A percentile compares a stretch with the other conserved stretches of the same genome.
phyloP scores from a whole-genome alignment of 1,139 yeast genomes.

The Blastobotrys aristatus region DNA sequence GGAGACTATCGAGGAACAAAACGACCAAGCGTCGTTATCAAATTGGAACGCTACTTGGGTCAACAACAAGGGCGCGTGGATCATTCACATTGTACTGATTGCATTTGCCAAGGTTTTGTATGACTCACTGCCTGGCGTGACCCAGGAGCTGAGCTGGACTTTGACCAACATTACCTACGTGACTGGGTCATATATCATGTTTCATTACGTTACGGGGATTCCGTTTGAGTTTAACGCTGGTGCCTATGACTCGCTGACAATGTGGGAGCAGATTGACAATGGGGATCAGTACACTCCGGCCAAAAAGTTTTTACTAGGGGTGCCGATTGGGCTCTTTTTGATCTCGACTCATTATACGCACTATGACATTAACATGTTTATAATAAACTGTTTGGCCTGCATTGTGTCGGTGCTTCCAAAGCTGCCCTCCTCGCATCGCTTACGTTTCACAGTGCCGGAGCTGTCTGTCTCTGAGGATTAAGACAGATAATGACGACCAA shows the following conservation, averaged over 20 bases:
- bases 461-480: slow-evolving; percentile 12
- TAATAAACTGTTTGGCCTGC: slow-evolving; percentile 76
- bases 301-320: slow-evolving; percentile 83
- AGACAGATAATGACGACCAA: no score
- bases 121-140: slow-evolving; percentile 70
- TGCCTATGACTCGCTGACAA: slow-evolving; percentile 89
- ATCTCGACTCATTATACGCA: slow-evolving; percentile 87
- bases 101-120: slow-evolving; percentile 59
- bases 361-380: slow-evolving; percentile 73
- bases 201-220: slow-evolving; percentile 92
- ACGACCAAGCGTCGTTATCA: slow-evolving; percentile 84
- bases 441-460: slow-evolving; percentile 35
- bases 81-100: slow-evolving; percentile 81
- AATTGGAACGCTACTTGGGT: slow-evolving; percentile 97
- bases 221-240: slow-evolving; percentile 97
- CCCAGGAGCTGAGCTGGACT: slow-evolving; percentile 89
- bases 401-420: slow-evolving; percentile 83
- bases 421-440: slow-evolving; percentile 52
- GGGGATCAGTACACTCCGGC: slow-evolving; percentile 98
- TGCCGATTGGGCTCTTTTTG: slow-evolving; percentile 82
- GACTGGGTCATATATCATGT: slow-evolving; percentile 90
- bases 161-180: slow-evolving; percentile 85
- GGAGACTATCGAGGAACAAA: slow-evolving; percentile 85
- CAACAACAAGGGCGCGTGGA: slow-evolving; percentile 85
- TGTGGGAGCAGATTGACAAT: slow-evolving; percentile 99